A percentile compares a stretch with the other conserved stretches of the same genome.
These are phyloP conservation scores for Termitomyces sp. DNA, from an alignment of 768 basidiomycete genomes.

Conservation along the genomic window DNA sequence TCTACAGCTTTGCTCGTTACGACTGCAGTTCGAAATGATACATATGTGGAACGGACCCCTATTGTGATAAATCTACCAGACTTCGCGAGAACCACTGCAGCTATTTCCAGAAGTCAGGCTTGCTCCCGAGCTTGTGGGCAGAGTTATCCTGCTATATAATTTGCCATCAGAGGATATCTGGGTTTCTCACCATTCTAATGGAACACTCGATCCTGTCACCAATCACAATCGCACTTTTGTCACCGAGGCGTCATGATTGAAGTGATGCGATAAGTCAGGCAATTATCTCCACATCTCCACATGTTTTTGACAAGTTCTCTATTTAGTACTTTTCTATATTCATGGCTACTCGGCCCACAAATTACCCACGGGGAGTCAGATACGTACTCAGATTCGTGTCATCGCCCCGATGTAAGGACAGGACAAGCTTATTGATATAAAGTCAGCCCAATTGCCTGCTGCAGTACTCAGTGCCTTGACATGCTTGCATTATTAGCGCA, in stretches of 20 bases:
- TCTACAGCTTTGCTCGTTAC: too few relatives aligned
- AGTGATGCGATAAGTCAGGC: not conserved
- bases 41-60: too few relatives aligned
- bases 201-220: not conserved
- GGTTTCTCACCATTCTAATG: not conserved
- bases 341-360: not conserved
- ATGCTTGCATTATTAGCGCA: not conserved
- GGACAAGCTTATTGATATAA: not conserved
- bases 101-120: not conserved
- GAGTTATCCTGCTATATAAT: not conserved
- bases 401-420: not conserved
- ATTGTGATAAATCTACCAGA: not conserved
- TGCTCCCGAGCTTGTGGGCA: not conserved
- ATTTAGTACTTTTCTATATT: not conserved
- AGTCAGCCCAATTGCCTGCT: not conserved
- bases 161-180: not conserved
- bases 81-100: not conserved
- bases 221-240: not conserved
- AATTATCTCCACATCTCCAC: not conserved
- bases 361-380: not conserved
- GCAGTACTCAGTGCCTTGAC: too few relatives aligned
- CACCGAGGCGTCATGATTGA: too few relatives aligned
- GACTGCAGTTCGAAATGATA: too few relatives aligned
- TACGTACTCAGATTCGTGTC: conserved; percentile 1
- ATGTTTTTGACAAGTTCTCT: not conserved